Percentiles rank a stretch among this genome's conserved stretches.
Conservation (phyloP, 1,284 basidiomycete genomes). For the Xerocomus nothofagi region DNA sequence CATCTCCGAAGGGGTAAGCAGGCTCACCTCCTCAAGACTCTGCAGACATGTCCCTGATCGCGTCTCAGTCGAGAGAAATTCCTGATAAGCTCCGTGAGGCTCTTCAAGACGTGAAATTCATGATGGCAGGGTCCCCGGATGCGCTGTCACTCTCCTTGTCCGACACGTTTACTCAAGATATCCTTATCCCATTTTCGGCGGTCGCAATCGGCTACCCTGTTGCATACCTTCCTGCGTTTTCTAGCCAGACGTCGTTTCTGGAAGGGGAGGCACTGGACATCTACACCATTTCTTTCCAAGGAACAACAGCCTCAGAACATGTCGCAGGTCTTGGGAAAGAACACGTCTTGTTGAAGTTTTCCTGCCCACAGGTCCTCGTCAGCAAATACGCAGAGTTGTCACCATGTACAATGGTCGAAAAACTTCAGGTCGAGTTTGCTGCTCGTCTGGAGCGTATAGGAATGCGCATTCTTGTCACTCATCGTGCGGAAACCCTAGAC, state of each 20-base stretch:
- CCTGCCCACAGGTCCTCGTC: slow-evolving; percentile 38
- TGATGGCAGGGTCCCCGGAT: slow-evolving; percentile 22
- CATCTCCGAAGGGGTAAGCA: slow-evolving; percentile 27
- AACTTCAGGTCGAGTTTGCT: slow-evolving; percentile 25
- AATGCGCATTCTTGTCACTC: slow-evolving; percentile 21
- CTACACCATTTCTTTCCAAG: slow-evolving; percentile 41
- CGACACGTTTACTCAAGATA: slow-evolving; percentile 21
- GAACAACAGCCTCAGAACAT: background rate
- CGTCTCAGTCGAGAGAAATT: slow-evolving; percentile 12
- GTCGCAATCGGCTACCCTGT: slow-evolving; percentile 58
- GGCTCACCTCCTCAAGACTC: background rate
- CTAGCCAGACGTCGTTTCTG: slow-evolving; percentile 40
- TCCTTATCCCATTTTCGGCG: slow-evolving; percentile 50
- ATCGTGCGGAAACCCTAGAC: slow-evolving; percentile 37
- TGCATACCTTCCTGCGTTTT: slow-evolving; percentile 48
- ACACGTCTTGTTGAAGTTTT: slow-evolving; percentile 42
- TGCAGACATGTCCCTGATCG: background rate
- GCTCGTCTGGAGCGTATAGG: slow-evolving; percentile 18
- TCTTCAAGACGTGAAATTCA: slow-evolving; percentile 19
- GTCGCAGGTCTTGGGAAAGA: background rate
- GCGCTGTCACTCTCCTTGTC: slow-evolving; percentile 27
- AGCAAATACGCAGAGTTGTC: slow-evolving; percentile 18
- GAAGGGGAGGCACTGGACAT: slow-evolving; percentile 45
- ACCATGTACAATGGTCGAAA: slow-evolving; percentile 20
- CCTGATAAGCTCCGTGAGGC: slow-evolving; percentile 14